Percentiles rank a stretch among this genome's conserved stretches.
Evolutionary conservation across 305 asterid species (phyloP).

Genomic region (Plantago lanceolata): DNA sequence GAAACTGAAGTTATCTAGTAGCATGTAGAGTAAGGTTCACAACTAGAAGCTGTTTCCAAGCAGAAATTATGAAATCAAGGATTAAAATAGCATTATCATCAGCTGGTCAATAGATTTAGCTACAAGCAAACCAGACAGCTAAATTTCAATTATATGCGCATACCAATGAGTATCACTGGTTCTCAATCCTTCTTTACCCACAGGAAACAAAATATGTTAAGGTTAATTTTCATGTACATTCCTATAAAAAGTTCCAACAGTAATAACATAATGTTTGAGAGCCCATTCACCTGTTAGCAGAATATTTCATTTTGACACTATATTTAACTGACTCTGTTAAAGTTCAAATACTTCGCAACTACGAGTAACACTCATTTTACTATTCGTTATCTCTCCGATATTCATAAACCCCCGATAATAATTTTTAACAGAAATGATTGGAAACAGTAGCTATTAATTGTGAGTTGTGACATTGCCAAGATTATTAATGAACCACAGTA

Average conservation of each 20-base stretch:
- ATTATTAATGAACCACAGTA: neutral
- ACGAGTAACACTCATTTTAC: too few relatives aligned
- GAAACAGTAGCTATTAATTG: neutral
- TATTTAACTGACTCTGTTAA: too few relatives aligned
- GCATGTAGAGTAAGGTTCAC: conserved; percentile 8
- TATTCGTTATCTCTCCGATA: too few relatives aligned
- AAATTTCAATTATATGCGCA: neutral
- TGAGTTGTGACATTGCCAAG: neutral
- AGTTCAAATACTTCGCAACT: too few relatives aligned
- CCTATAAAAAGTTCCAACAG: too few relatives aligned
- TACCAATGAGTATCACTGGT: neutral
- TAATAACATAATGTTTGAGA: too few relatives aligned
- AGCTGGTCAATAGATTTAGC: conserved; percentile 21
- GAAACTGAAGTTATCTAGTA: neutral
- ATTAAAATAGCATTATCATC: conserved; percentile 6
- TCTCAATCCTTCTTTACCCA: neutral
- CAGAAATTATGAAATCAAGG: conserved; percentile 18
- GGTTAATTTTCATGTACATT: too few relatives aligned
- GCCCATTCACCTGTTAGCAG: too few relatives aligned
- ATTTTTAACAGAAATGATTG: too few relatives aligned
- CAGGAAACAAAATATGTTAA: too few relatives aligned
- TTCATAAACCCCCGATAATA: too few relatives aligned
- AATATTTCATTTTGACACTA: too few relatives aligned
- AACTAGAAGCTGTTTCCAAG: neutral
- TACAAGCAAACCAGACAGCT: conserved; percentile 18